These are phyloP conservation scores for Cryptosporidium tyzzeri DNA, from an alignment of 169 alveolate genomes.

Conservation along the genomic window DNA sequence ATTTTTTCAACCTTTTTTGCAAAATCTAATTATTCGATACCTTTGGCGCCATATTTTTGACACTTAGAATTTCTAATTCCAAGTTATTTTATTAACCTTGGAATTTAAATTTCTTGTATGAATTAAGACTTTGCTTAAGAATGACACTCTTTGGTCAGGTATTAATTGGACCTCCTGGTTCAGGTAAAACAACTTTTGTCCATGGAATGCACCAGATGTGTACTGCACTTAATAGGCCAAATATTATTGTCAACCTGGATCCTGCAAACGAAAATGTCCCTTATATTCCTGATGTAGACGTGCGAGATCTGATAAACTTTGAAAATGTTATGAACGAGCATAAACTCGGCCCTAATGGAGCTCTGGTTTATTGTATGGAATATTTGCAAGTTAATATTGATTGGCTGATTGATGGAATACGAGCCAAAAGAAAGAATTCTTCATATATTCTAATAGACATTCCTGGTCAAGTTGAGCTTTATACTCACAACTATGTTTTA, in stretches of 20 bases:
- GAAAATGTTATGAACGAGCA: constrained; percentile 88
- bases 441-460: constrained; percentile 93
- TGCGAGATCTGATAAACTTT: constrained; percentile 89
- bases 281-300: constrained; percentile 88
- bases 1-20: not conserved
- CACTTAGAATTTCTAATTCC: not conserved
- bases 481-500: constrained; percentile 92
- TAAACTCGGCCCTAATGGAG: constrained; percentile 96
- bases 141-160: constrained; percentile 89
- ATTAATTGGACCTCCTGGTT: constrained; percentile 95
- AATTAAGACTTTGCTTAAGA: not conserved
- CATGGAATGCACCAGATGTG: constrained; percentile 90
- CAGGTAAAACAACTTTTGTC: constrained; percentile 94
- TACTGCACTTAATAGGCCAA: constrained; percentile 83
- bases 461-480: constrained; percentile 97
- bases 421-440: constrained; percentile 79
- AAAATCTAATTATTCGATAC: constrained; percentile 36
- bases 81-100: not conserved
- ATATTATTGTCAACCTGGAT: constrained; percentile 89
- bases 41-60: constrained; percentile 40
- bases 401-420: constrained; percentile 86
- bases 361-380: constrained; percentile 94
- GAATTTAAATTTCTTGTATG: not conserved
- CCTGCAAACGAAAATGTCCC: constrained; percentile 92
- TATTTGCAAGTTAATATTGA: constrained; percentile 90